Percentiles rank a stretch among this genome's conserved stretches.
These are phyloP conservation scores for Bryoglossum gracile DNA, from an alignment of 495 filamentous ascomycete species.

Conservation along the genomic window DNA sequence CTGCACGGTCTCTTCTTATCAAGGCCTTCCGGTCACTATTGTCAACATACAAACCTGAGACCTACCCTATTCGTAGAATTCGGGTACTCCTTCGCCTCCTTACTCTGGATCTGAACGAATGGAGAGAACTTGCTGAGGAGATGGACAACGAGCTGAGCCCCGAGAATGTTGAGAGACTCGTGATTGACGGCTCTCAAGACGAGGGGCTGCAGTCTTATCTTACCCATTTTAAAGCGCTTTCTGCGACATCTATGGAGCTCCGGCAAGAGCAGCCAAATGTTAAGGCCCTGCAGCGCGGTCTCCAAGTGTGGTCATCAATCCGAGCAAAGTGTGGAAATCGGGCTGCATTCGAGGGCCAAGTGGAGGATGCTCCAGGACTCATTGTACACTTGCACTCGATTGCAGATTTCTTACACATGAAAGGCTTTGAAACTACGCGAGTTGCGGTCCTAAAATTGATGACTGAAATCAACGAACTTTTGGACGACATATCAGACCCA, in stretches of 20 bases:
- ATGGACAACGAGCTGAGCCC: slow-evolving; percentile 2
- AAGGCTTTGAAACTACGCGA: slow-evolving; percentile 46
- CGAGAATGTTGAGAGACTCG: background rate
- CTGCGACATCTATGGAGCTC: slow-evolving; percentile 47
- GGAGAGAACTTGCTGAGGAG: background rate
- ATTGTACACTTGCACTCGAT: slow-evolving; percentile 57
- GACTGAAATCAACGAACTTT: slow-evolving; percentile 24
- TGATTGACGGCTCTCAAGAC: slow-evolving; percentile 35
- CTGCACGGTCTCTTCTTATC: slow-evolving; percentile 1
- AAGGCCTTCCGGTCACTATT: slow-evolving; percentile 27
- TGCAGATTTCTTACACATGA: slow-evolving; percentile 72
- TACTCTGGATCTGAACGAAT: slow-evolving; percentile 26
- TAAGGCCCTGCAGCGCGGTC: slow-evolving; percentile 38
- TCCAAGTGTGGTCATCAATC: slow-evolving; percentile 47
- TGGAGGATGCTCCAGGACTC: slow-evolving; percentile 57
- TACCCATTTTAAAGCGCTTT: slow-evolving; percentile 51
- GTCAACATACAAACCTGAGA: slow-evolving; percentile 31
- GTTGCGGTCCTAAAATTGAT: slow-evolving; percentile 42
- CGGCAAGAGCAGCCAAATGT: slow-evolving; percentile 40
- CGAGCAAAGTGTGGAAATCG: slow-evolving; percentile 40
- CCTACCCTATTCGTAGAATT: slow-evolving; percentile 40
- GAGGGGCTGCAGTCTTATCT: slow-evolving; percentile 42
- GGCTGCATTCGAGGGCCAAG: slow-evolving; percentile 41
- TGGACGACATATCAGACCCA: slow-evolving; percentile 18
- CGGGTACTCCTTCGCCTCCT: slow-evolving; percentile 38